Evolutionary conservation across 495 filamentous ascomycete species (phyloP).

Genomic region (Ramalina peruviana): DNA sequence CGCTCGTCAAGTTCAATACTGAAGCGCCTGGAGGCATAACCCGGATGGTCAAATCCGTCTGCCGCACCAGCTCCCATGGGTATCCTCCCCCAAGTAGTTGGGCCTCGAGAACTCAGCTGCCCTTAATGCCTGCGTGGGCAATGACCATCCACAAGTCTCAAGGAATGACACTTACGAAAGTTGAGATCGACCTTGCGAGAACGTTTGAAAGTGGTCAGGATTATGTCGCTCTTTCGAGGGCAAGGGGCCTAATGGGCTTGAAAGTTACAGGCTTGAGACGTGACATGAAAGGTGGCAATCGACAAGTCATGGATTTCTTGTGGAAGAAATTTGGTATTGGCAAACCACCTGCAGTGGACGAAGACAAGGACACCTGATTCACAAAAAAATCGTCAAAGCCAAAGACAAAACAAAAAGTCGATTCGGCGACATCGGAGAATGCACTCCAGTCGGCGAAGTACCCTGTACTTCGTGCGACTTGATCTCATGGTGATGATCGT

Average conservation of each 20-base stretch:
- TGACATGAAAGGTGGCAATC: neutral
- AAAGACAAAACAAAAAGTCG: no score
- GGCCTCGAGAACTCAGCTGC: constrained; percentile 43
- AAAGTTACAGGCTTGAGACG: constrained; percentile 4
- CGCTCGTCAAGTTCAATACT: constrained; percentile 19
- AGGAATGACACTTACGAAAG: constrained; percentile 83
- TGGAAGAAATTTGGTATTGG: neutral
- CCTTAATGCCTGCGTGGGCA: constrained; percentile 89
- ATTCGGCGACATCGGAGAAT: no score
- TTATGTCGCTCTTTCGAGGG: constrained; percentile 68
- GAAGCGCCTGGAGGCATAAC: constrained; percentile 4
- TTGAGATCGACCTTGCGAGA: constrained; percentile 81
- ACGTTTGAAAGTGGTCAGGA: constrained; percentile 91
- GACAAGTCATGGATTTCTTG: neutral
- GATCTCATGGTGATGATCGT: no score
- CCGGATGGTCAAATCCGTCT: constrained; percentile 32
- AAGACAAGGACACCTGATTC: no score
- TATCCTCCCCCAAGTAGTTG: constrained; percentile 22
- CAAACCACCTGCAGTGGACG: no score
- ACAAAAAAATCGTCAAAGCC: no score
- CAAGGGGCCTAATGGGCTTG: constrained; percentile 52
- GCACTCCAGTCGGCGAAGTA: no score
- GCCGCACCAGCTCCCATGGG: constrained; percentile 32
- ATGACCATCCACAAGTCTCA: constrained; percentile 95
- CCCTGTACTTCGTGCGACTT: no score